Percentiles rank a stretch among this genome's conserved stretches.
phyloP scores from a whole-genome alignment of 148 eudicot species.

The Fagopyrum homotropicum region DNA sequence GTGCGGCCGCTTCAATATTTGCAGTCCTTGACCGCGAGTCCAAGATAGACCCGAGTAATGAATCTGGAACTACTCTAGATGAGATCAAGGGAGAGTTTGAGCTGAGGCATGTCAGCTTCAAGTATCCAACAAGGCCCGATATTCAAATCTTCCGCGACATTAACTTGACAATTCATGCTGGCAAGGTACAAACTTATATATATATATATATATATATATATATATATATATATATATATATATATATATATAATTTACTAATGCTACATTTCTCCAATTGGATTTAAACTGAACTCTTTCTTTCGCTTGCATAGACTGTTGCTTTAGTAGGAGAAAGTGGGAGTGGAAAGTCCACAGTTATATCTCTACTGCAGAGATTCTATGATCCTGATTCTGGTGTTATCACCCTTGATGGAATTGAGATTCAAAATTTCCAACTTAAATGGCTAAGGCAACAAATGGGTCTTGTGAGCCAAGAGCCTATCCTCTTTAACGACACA shows the following conservation, averaged over 20 bases:
- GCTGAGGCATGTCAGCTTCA: slow-evolving; percentile 48
- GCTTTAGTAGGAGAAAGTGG: slow-evolving; percentile 88
- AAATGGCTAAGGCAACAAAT: slow-evolving; percentile 80
- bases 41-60: slow-evolving; percentile 57
- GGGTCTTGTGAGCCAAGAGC: slow-evolving; percentile 85
- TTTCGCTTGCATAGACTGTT: slow-evolving; percentile 31
- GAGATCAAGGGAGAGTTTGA: slow-evolving; percentile 57
- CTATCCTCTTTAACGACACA: slow-evolving; percentile 54
- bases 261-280: neutral
- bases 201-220: no score
- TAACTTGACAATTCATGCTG: slow-evolving; percentile 40
- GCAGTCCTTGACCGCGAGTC: slow-evolving; percentile 57
- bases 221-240: no score
- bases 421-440: slow-evolving; percentile 50
- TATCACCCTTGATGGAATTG: slow-evolving; percentile 55
- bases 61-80: slow-evolving; percentile 46
- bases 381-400: slow-evolving; percentile 61
- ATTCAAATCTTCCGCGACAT: slow-evolving; percentile 54
- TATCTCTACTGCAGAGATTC: slow-evolving; percentile 62
- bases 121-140: slow-evolving; percentile 58
- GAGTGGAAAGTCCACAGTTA: slow-evolving; percentile 71
- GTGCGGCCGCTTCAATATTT: slow-evolving; percentile 50
- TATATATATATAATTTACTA: no score
- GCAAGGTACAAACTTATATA: slow-evolving; percentile 26
- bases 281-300: neutral